Conservation (phyloP, 208 protist species). For the Porcisia hertigi region DNA sequence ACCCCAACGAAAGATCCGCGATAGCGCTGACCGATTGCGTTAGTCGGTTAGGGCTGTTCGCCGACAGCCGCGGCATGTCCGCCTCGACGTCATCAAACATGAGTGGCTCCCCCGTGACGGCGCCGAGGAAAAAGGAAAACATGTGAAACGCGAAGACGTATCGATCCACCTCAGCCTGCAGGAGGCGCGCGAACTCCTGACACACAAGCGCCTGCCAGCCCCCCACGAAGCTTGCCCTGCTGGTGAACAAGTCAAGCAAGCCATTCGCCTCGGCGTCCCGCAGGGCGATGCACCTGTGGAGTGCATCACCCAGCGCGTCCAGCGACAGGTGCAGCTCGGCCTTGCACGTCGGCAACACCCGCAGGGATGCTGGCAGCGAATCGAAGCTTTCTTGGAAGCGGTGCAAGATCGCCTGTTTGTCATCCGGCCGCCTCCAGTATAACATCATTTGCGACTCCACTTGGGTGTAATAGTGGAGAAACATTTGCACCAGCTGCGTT, state of each 20-base stretch:
- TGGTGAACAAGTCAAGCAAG: conserved; percentile 56
- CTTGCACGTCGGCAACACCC: conserved; percentile 56
- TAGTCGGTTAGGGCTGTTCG: conserved; percentile 15
- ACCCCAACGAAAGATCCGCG: conserved; percentile 8
- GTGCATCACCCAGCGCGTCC: conserved; percentile 46
- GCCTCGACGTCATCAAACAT: conserved; percentile 64
- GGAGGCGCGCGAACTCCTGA: conserved; percentile 51
- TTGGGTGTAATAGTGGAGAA: conserved; percentile 51
- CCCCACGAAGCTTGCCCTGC: conserved; percentile 55
- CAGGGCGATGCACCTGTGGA: conserved; percentile 50
- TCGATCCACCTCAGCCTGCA: conserved; percentile 73
- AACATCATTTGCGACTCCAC: conserved; percentile 35
- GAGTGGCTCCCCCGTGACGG: conserved; percentile 58
- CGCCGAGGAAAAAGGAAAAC: conserved; percentile 74
- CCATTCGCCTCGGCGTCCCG: conserved; percentile 39
- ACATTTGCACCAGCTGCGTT: conserved; percentile 33
- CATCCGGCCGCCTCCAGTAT: conserved; percentile 65
- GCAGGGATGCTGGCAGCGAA: conserved; percentile 37
- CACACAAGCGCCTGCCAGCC: conserved; percentile 66
- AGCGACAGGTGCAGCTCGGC: conserved; percentile 73
- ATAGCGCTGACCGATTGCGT: conserved; percentile 14
- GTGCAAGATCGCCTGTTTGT: conserved; percentile 68
- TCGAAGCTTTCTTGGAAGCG: conserved; percentile 64
- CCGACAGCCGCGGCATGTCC: conserved; percentile 33
- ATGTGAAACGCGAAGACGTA: conserved; percentile 59